These are phyloP conservation scores for Camelina sativa DNA, from an alignment of 345 rosid species.

Conservation along the genomic window DNA sequence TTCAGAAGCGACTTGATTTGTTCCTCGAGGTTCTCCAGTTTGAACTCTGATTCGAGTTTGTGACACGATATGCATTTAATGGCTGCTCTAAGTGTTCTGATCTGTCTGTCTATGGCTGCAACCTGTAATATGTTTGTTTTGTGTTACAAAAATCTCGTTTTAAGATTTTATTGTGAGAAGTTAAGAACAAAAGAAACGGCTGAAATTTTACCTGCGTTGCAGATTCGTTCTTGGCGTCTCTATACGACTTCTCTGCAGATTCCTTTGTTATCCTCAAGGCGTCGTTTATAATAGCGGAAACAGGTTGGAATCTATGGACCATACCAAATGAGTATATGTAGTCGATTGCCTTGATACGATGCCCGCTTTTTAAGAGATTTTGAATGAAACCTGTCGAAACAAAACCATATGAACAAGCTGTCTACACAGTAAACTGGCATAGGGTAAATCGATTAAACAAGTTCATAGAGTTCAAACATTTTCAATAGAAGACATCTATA, in stretches of 20 bases:
- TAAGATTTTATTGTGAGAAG: constrained; percentile 20
- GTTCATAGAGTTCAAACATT: constrained; percentile 4
- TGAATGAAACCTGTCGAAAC: constrained; percentile 31
- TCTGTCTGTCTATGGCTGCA: constrained; percentile 38
- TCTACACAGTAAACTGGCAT: background rate
- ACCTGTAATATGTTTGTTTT: constrained; percentile 22
- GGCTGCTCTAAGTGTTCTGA: constrained; percentile 26
- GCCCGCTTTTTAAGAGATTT: constrained; percentile 43
- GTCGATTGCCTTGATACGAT: constrained; percentile 43
- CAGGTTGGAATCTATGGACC: constrained; percentile 45
- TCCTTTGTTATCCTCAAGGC: constrained; percentile 40
- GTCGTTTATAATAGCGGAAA: constrained; percentile 44
- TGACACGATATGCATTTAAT: constrained; percentile 31
- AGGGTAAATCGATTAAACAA: background rate
- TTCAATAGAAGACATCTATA: background rate
- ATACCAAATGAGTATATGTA: constrained; percentile 46
- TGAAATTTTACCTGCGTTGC: constrained; percentile 8
- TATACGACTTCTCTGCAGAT: constrained; percentile 12
- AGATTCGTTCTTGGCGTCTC: constrained; percentile 29
- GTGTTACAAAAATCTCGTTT: constrained; percentile 10
- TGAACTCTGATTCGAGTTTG: constrained; percentile 41
- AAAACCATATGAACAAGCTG: constrained; percentile 3
- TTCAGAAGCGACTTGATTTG: constrained; percentile 24
- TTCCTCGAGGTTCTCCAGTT: constrained; percentile 14
- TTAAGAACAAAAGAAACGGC: background rate